These are phyloP conservation scores for Zoysia japonica DNA, from an alignment of 176 grass and related monocot species.

Conservation along the genomic window DNA sequence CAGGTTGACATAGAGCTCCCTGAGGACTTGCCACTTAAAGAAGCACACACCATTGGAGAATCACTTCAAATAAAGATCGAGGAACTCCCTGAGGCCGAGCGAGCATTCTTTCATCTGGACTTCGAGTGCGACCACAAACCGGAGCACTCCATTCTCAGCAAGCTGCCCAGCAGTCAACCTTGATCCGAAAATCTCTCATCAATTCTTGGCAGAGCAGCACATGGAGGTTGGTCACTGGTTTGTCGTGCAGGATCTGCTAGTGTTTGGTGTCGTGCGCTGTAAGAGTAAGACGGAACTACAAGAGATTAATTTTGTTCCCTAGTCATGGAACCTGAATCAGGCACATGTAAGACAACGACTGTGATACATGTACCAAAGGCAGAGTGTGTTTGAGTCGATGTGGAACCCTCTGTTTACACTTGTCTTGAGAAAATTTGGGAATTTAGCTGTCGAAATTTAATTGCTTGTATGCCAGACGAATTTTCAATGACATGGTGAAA, in stretches of 20 bases:
- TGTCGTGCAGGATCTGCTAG: constrained; percentile 26
- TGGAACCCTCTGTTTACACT: background rate
- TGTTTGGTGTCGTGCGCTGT: background rate
- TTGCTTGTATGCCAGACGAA: background rate
- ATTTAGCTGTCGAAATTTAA: constrained; percentile 3
- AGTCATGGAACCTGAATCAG: constrained; percentile 1
- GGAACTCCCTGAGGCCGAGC: constrained; percentile 83
- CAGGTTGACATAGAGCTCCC: constrained; percentile 98
- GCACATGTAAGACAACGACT: constrained; percentile 14
- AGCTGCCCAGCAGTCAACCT: constrained; percentile 68
- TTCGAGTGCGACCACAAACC: constrained; percentile 92
- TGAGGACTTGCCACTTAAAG: constrained; percentile 89
- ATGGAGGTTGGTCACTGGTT: background rate
- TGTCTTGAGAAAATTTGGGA: constrained; percentile 16
- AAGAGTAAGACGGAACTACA: background rate
- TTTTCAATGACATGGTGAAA: background rate
- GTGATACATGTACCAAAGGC: background rate
- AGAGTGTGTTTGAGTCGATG: constrained; percentile 19
- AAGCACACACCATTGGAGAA: constrained; percentile 85
- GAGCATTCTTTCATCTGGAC: constrained; percentile 91
- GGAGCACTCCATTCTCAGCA: constrained; percentile 84
- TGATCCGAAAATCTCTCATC: constrained; percentile 16
- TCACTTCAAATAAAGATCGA: constrained; percentile 93
- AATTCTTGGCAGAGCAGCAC: background rate
- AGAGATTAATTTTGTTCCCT: constrained; percentile 6